Conservation (phyloP, 2,329 filamentous ascomycete species). For the Trichoderma lentiforme region DNA sequence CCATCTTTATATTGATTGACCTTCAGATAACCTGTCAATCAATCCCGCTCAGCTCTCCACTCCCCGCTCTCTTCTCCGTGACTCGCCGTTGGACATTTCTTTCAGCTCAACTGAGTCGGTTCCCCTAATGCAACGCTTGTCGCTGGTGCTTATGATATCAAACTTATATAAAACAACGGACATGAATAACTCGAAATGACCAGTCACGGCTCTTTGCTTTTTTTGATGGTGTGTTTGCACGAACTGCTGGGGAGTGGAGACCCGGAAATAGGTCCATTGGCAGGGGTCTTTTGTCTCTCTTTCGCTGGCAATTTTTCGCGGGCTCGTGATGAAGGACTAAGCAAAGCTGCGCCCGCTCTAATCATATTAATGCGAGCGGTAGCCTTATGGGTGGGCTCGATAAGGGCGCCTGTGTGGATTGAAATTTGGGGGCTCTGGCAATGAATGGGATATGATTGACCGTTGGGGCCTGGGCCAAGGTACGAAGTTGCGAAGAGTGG, state of each 20-base stretch:
- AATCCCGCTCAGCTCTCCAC: not conserved
- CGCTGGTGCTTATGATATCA: not conserved
- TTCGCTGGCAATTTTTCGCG: not conserved
- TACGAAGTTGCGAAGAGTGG: not conserved
- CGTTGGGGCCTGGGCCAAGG: not conserved
- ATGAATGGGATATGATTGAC: not conserved
- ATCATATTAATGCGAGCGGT: not conserved
- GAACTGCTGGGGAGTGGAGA: not conserved
- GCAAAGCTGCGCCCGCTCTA: constrained; percentile 3
- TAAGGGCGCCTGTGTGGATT: not conserved
- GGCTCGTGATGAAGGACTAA: not conserved
- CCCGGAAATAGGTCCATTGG: not conserved
- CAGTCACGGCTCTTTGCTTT: not conserved
- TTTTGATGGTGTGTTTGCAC: not conserved
- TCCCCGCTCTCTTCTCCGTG: no score
- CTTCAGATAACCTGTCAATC: not conserved
- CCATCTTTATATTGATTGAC: not conserved
- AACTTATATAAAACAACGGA: not conserved
- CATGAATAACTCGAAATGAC: not conserved
- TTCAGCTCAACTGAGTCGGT: not conserved
- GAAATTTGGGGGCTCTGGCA: not conserved
- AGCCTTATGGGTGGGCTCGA: not conserved
- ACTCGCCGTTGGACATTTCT: not conserved
- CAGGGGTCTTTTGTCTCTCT: not conserved
- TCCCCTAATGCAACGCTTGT: constrained; percentile 1